Percentiles rank a stretch among this genome's conserved stretches.
phyloP scores from a whole-genome alignment of 495 filamentous ascomycete species.

The Staphylotrichum longicolle region DNA sequence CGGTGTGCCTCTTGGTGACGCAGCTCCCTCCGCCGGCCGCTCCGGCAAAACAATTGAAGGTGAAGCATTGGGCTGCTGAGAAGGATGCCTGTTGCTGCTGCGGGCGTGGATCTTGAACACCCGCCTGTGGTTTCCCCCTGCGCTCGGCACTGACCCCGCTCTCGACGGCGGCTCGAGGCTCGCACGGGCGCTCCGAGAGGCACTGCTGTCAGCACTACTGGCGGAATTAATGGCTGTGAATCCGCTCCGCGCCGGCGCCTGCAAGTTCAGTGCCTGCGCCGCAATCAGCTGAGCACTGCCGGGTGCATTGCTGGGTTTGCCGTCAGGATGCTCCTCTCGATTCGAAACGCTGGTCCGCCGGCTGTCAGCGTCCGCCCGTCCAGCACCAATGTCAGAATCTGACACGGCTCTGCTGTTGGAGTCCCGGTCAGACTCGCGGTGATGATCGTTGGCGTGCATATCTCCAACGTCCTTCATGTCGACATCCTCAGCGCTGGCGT shows the following conservation, averaged over 20 bases:
- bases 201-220: neutral
- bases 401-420: neutral
- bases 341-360: slow-evolving; percentile 27
- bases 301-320: neutral
- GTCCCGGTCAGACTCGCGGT: neutral
- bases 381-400: neutral
- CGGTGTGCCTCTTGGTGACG: neutral
- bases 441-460: neutral
- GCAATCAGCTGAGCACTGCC: slow-evolving; percentile 22
- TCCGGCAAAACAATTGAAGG: slow-evolving; percentile 18
- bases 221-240: slow-evolving; percentile 12
- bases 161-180: slow-evolving; percentile 19
- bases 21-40: neutral
- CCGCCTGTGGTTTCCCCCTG: slow-evolving; percentile 11
- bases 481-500: slow-evolving; percentile 17
- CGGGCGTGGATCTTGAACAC: slow-evolving; percentile 29
- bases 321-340: slow-evolving; percentile 3
- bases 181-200: slow-evolving; percentile 8
- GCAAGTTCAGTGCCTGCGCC: slow-evolving; percentile 21
- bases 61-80: slow-evolving; percentile 11
- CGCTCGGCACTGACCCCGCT: slow-evolving; percentile 9
- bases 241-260: slow-evolving; percentile 8
- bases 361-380: slow-evolving; percentile 14
- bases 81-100: slow-evolving; percentile 19
- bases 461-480: slow-evolving; percentile 22